Conservation (phyloP, 2,329 filamentous ascomycete genomes). For the Xylariaceae sp. region DNA sequence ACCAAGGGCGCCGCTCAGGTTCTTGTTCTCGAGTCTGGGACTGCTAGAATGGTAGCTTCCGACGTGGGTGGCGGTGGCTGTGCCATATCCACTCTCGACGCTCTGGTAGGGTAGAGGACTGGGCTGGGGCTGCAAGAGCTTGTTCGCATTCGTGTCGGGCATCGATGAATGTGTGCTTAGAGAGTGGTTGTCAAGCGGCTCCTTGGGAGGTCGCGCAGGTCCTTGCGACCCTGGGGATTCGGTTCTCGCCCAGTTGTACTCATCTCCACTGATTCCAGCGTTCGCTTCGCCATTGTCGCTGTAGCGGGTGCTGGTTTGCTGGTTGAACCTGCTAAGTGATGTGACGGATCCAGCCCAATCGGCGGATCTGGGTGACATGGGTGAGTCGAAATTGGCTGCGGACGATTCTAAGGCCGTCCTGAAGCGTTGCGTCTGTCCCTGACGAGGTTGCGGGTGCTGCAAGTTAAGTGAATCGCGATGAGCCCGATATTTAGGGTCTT, state of each 20-base stretch:
- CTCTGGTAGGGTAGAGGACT: constrained; percentile 54
- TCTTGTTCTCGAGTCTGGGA: constrained; percentile 53
- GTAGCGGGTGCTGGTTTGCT: constrained; percentile 43
- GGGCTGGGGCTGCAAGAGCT: constrained; percentile 46
- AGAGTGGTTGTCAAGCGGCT: constrained; percentile 46
- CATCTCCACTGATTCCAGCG: constrained; percentile 35
- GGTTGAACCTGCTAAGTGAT: constrained; percentile 50
- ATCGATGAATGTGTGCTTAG: constrained; percentile 39
- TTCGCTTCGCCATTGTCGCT: constrained; percentile 41
- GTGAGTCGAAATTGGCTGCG: constrained; percentile 60
- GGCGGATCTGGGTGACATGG: constrained; percentile 54
- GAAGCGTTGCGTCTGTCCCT: constrained; percentile 68
- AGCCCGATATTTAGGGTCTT: constrained; percentile 75
- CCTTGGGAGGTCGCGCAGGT: constrained; percentile 58
- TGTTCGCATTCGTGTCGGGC: constrained; percentile 44
- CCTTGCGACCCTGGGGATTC: constrained; percentile 41
- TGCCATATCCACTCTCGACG: constrained; percentile 51
- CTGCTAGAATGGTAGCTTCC: constrained; percentile 45
- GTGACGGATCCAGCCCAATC: constrained; percentile 60
- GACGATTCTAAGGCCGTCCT: constrained; percentile 68
- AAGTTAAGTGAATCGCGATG: constrained; percentile 76
- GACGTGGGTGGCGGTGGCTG: constrained; percentile 41
- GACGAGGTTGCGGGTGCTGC: constrained; percentile 72
- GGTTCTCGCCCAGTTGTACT: constrained; percentile 37
- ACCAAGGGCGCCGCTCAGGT: constrained; percentile 49